phyloP scores from a whole-genome alignment of 192 early-diverging fungal species.

The Podila clonocystis region DNA sequence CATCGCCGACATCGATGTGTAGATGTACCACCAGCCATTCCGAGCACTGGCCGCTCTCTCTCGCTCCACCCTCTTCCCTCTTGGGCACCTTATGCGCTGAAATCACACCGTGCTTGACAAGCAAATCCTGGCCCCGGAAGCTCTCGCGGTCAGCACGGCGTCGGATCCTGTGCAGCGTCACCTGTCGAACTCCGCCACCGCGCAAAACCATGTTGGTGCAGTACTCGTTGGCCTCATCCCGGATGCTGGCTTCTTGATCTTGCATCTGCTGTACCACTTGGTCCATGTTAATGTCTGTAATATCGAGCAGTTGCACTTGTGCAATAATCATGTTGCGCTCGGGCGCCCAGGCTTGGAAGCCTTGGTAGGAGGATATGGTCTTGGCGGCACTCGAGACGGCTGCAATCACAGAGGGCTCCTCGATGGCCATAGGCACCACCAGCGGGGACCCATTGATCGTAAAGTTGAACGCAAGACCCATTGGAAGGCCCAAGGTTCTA shows the following conservation, averaged over 20 bases:
- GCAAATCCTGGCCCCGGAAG: slow-evolving; percentile 42
- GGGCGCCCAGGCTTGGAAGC: slow-evolving; percentile 66
- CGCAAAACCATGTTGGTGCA: slow-evolving; percentile 71
- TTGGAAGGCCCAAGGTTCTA: slow-evolving; percentile 74
- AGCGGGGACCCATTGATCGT: slow-evolving; percentile 68
- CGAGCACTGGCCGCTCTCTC: slow-evolving; percentile 10
- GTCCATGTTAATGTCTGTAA: slow-evolving; percentile 56
- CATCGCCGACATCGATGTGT: slow-evolving; percentile 81
- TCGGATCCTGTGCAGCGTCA: slow-evolving; percentile 60
- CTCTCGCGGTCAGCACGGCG: slow-evolving; percentile 30
- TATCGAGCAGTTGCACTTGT: slow-evolving; percentile 71
- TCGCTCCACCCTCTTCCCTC: neutral
- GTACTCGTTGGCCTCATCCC: slow-evolving; percentile 68
- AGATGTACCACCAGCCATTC: slow-evolving; percentile 81
- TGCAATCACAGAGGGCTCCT: slow-evolving; percentile 81
- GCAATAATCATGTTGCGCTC: slow-evolving; percentile 77
- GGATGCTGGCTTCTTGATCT: slow-evolving; percentile 49
- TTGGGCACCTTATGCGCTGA: slow-evolving; percentile 12
- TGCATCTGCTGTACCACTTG: slow-evolving; percentile 53
- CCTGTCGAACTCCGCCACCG: slow-evolving; percentile 72
- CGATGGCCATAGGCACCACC: slow-evolving; percentile 80
- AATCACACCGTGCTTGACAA: slow-evolving; percentile 40
- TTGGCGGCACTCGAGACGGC: slow-evolving; percentile 85
- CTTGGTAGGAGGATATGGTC: slow-evolving; percentile 64
- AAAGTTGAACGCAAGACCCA: slow-evolving; percentile 80